Evolutionary conservation across 495 filamentous ascomycete species (phyloP).

Genomic region (Parathielavia hyrcaniae): DNA sequence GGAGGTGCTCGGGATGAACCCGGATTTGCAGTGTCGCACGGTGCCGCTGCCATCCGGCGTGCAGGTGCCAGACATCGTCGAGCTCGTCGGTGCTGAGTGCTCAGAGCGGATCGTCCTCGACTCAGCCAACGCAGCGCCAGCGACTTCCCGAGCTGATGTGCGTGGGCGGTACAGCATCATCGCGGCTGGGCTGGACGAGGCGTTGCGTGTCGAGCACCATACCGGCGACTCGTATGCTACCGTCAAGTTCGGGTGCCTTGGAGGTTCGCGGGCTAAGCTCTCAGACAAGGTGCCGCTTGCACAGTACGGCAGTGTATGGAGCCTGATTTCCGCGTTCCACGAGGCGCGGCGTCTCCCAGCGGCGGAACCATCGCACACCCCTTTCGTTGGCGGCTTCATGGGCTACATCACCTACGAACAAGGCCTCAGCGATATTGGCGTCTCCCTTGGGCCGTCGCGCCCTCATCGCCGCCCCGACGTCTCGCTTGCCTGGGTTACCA

Average conservation of each 20-base stretch:
- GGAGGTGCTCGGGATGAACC: slow-evolving; percentile 28
- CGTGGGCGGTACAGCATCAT: slow-evolving; percentile 64
- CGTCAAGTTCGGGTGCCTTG: slow-evolving; percentile 17
- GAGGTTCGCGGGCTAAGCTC: slow-evolving; percentile 8
- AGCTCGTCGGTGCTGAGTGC: slow-evolving; percentile 37
- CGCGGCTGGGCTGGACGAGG: slow-evolving; percentile 49
- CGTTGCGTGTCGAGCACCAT: slow-evolving; percentile 50
- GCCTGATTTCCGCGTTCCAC: slow-evolving; percentile 53
- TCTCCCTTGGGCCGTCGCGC: slow-evolving; percentile 33
- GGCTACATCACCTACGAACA: slow-evolving; percentile 89
- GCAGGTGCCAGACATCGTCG: slow-evolving; percentile 44
- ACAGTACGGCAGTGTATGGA: slow-evolving; percentile 46
- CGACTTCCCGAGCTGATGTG: slow-evolving; percentile 36
- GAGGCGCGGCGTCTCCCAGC: slow-evolving; percentile 39
- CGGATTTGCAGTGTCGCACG: slow-evolving; percentile 25
- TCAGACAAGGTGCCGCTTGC: slow-evolving; percentile 30
- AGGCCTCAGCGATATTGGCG: slow-evolving; percentile 57
- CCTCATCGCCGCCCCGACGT: slow-evolving; percentile 60
- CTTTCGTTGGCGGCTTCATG: slow-evolving; percentile 88
- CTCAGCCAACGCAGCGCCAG: slow-evolving; percentile 44
- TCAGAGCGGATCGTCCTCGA: slow-evolving; percentile 50
- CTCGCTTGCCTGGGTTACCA: slow-evolving; percentile 68
- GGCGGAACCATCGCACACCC: slow-evolving; percentile 23
- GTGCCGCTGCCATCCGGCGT: slow-evolving; percentile 34
- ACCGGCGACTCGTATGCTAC: slow-evolving; percentile 38